Percentiles rank a stretch among this genome's conserved stretches.
These are phyloP conservation scores for Beta lomatogona DNA, from an alignment of 179 eudicot species.

Conservation along the genomic window DNA sequence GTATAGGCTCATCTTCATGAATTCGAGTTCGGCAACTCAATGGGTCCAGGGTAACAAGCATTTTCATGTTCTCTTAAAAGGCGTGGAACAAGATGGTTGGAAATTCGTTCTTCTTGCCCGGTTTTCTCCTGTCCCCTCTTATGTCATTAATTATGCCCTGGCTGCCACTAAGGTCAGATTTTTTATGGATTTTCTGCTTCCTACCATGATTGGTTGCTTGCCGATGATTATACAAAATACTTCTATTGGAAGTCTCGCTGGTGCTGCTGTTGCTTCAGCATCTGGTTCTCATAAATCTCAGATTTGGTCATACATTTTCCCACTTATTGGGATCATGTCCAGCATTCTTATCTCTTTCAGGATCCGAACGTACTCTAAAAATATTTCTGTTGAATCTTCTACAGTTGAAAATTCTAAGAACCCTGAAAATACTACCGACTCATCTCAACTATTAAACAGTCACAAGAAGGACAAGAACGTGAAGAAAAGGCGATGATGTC, in stretches of 20 bases:
- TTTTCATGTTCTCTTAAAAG: conserved; percentile 64
- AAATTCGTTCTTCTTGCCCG: conserved; percentile 89
- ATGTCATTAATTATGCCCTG: conserved; percentile 79
- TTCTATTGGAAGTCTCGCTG: conserved; percentile 90
- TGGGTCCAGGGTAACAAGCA: conserved; percentile 70
- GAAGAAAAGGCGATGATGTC: conserved; percentile 33
- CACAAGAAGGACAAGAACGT: conserved; percentile 10
- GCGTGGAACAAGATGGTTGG: conserved; percentile 92
- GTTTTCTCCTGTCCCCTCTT: conserved; percentile 90
- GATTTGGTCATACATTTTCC: conserved; percentile 71
- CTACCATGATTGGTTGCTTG: conserved; percentile 77
- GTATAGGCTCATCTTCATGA: conserved; percentile 60
- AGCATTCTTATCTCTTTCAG: conserved; percentile 74
- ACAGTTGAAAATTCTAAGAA: conserved; percentile 22
- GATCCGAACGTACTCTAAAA: conserved; percentile 59
- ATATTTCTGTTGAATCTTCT: conserved; percentile 44
- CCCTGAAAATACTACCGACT: conserved; percentile 17
- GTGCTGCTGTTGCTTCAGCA: conserved; percentile 80
- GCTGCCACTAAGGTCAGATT: conserved; percentile 76
- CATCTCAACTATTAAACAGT: conserved; percentile 29
- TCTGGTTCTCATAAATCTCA: conserved; percentile 65
- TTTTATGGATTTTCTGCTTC: conserved; percentile 72
- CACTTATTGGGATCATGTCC: conserved; percentile 71
- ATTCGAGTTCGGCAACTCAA: conserved; percentile 59
- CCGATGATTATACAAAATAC: conserved; percentile 98